Base-by-base conservation (phyloP, 2,329 filamentous ascomycete genomes). In the Talaromyces sp. region DNA sequence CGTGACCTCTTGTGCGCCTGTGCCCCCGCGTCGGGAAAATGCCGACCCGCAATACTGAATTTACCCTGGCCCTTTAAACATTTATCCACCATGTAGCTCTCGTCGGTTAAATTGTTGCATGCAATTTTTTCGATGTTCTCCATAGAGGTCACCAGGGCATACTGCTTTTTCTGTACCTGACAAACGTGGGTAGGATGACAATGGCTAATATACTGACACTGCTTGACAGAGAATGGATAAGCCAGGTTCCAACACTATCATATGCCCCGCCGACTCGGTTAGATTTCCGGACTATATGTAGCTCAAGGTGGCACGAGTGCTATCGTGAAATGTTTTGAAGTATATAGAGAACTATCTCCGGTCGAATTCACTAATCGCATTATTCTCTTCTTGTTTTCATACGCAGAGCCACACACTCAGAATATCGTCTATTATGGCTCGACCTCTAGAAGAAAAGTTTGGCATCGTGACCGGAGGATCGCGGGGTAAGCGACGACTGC, bases 391-490 rank as follows among this genome's bases (percentile, higher is more conserved):
- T 56, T 22, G 11, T 16, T 37, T 37, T 22, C 19, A 39, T 39
- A 14, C 16, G 27, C 27, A 54, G 35, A n/a, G 49, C n/a, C 11
- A 3, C 24, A 8, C 14, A 37, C 11, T 14, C 43, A 10, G 11
- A 8, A 10, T 59, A 52, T 14, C 9, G 16, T 22, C 45, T 41
- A 16, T 24, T 49, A 62, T 61, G 60, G 49, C 52, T 66, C 73
- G 78, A 45, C 72, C 78, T 58, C 81, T 90, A n/a, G 87, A 91
- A 73, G 90, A 90, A 70, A 93, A 93, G 76, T 82, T 93, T 60
- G 91, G 86, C 62, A 88, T 96, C 69, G 83, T 95, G 56, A 95
- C 92, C 1, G 92, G 92, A 64, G 90, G 88, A 66, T 92, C 91
- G 65, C 82, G 92, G 82, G 90, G 91, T 91, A 82, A 67, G 71